These are phyloP conservation scores for Xylariaceae sp. DNA, from an alignment of 2,329 filamentous ascomycete species.

Conservation along the genomic window DNA sequence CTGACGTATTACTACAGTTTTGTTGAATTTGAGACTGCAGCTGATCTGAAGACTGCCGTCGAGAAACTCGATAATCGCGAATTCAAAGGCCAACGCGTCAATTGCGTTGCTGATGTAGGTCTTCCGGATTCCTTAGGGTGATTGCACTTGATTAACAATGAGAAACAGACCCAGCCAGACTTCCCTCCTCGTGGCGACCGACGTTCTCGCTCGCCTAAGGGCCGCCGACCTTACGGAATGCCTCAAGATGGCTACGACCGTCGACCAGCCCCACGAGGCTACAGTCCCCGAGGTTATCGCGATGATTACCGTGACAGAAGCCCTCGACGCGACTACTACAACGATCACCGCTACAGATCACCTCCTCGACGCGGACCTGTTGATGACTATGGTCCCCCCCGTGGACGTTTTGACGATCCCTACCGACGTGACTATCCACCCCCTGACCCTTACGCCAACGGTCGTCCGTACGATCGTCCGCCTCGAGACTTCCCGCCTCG, in stretches of 20 bases:
- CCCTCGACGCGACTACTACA: slow-evolving; percentile 81
- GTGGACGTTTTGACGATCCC: slow-evolving; percentile 69
- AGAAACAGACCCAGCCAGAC: slow-evolving; percentile 68
- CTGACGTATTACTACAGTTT: slow-evolving; percentile 55
- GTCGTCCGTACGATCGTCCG: slow-evolving; percentile 53
- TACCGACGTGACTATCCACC: slow-evolving; percentile 66
- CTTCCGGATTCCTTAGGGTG: neutral
- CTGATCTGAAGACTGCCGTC: slow-evolving; percentile 82
- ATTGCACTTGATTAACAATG: slow-evolving; percentile 24
- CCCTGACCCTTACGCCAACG: slow-evolving; percentile 55
- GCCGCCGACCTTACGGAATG: slow-evolving; percentile 60
- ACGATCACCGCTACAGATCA: slow-evolving; percentile 74
- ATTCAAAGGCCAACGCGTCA: slow-evolving; percentile 85
- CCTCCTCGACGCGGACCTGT: slow-evolving; percentile 67
- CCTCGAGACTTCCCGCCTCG: slow-evolving; percentile 47
- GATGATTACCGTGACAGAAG: slow-evolving; percentile 85
- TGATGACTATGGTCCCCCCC: slow-evolving; percentile 69
- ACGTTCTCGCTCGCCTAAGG: slow-evolving; percentile 71
- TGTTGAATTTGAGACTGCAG: slow-evolving; percentile 93
- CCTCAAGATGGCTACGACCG: slow-evolving; percentile 76
- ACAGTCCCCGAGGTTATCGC: slow-evolving; percentile 67
- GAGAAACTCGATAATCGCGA: slow-evolving; percentile 91
- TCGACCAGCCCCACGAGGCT: slow-evolving; percentile 71
- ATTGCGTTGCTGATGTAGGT: slow-evolving; percentile 81
- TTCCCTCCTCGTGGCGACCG: slow-evolving; percentile 59